phyloP scores from a whole-genome alignment of 345 rosid species.

The Passiflora organensis region DNA sequence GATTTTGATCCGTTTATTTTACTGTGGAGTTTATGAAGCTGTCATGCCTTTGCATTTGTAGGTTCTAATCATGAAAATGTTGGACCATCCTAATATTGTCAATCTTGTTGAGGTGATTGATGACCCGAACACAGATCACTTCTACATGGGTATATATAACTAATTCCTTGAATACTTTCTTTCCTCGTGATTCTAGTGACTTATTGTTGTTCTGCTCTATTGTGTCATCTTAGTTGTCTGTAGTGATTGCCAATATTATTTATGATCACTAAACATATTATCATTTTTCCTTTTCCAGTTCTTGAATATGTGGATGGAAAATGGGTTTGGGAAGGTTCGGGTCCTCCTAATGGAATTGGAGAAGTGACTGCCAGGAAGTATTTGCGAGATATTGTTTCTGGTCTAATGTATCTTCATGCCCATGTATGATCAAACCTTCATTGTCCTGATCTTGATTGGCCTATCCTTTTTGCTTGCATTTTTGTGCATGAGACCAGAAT shows the following conservation, averaged over 20 bases:
- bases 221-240: neutral
- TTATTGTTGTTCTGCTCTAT: neutral
- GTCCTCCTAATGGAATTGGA: constrained; percentile 53
- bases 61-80: constrained; percentile 91
- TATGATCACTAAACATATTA: constrained; percentile 10
- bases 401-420: constrained; percentile 88
- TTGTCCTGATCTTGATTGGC: neutral
- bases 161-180: constrained; percentile 10
- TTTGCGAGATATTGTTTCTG: constrained; percentile 76
- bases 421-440: constrained; percentile 58
- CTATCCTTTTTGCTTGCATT: neutral
- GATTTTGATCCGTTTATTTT: no score
- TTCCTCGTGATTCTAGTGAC: neutral
- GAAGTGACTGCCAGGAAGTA: constrained; percentile 83
- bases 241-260: neutral
- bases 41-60: constrained; percentile 16
- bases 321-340: constrained; percentile 64
- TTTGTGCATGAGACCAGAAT: neutral
- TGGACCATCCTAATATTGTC: constrained; percentile 95
- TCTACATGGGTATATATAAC: constrained; percentile 99
- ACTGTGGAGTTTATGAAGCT: neutral
- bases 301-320: constrained; percentile 94
- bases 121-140: constrained; percentile 90
- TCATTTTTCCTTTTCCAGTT: constrained; percentile 49
- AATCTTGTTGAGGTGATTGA: constrained; percentile 97